Evolutionary conservation across 169 alveolate genomes (phyloP).

Genomic region (Babesia divergens): DNA sequence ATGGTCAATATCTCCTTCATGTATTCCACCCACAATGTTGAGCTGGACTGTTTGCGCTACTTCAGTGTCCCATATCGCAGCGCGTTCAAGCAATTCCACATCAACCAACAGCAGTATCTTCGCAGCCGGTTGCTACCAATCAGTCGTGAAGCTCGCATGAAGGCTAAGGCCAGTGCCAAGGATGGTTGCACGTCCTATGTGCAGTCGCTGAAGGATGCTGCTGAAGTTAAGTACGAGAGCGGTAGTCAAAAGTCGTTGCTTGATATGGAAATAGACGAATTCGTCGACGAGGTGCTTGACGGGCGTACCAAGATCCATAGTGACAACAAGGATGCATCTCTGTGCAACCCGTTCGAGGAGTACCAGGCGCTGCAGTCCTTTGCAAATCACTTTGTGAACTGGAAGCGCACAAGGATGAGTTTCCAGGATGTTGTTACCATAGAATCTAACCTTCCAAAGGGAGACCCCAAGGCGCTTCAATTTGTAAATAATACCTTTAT

Average conservation of each 20-base stretch:
- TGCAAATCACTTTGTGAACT: constrained; percentile 54
- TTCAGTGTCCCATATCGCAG: constrained; percentile 21
- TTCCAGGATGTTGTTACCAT: neutral
- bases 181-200: constrained; percentile 14
- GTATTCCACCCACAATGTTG: constrained; percentile 23
- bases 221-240: neutral
- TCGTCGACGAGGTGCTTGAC: constrained; percentile 53
- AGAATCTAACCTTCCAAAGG: neutral
- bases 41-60: constrained; percentile 26
- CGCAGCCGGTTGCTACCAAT: constrained; percentile 37
- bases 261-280: constrained; percentile 45
- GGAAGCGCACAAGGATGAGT: neutral
- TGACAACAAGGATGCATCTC: constrained; percentile 3
- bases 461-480: neutral
- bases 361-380: constrained; percentile 53
- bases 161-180: constrained; percentile 13
- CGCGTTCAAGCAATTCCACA: constrained; percentile 28
- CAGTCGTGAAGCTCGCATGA: constrained; percentile 20
- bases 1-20: constrained; percentile 35
- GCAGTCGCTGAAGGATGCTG: constrained; percentile 13
- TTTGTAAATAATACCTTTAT: neutral
- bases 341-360: constrained; percentile 46
- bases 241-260: neutral
- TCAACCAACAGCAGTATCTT: constrained; percentile 15
- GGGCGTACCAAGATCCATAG: constrained; percentile 27